Base-by-base conservation (phyloP, 495 filamentous ascomycete genomes). In the Talaromyces stipitatus region DNA sequence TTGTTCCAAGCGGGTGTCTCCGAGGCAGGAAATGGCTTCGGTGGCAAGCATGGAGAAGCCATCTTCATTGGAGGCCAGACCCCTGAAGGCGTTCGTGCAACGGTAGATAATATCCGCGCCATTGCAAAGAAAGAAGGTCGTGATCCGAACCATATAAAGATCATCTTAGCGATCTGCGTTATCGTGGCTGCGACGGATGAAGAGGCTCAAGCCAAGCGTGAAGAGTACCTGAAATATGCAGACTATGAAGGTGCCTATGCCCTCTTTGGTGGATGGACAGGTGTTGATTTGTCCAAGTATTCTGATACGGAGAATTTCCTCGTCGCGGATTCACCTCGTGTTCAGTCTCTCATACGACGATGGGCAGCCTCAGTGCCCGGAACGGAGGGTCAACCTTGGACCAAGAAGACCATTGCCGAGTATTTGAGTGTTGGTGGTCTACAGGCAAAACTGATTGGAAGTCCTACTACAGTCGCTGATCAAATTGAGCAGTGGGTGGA, bases 261-360 rank as follows among this genome's bases (percentile, higher is more conserved):
- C 5, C 62, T 84, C 38, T 86, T 84, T 61, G 80, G 81, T 6
- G 82, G 81, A n/a, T 84, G 82, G 81, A 82, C 81, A 6, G 82
- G 81, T 2, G 74, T 84, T 16, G 82, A 85, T 64, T 68, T 83
- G 3, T 60, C 66, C 22, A 56, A 66, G 51, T 83, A 83, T 60
- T 68, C 67, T 0, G 81, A 84, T 20, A 78, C 83, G 9, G 75
- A 83, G 64, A 81, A 84, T 58, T 69, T 85, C 48, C 62, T 63
- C 7, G 61, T 68, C 32, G 61, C 54, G 20, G 61, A 68, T 14
- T 66, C 63, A 10, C 63, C 65, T 1, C 59, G 58, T 4, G 61
- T 68, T 18, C 63, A 64, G 41, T 62, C 57, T 10, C 58, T 71
- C 23, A 61, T 71, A 20, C 57, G 56, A 23, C 58, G 63, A 33